Base-by-base conservation (phyloP, 352 stramenopile genomes). In the Phytophthora kernoviae region DNA sequence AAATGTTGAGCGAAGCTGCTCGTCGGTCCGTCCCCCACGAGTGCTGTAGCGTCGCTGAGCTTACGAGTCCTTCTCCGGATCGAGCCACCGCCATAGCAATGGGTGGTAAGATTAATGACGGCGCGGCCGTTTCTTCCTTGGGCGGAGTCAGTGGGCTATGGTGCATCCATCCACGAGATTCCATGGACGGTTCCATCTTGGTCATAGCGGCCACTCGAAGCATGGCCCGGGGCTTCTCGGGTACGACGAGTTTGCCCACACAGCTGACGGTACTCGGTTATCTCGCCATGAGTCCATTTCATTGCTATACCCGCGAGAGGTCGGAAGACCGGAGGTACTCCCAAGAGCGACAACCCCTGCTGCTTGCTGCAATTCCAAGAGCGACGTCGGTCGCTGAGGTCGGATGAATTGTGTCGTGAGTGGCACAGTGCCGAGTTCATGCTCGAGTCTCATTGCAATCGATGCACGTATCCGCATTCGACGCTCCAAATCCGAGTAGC, bases 171-270 rank as follows among this genome's bases (percentile, higher is more conserved):
- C 24, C 32, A 8, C 39, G 57, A 7, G 32, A 2, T 11, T 75
- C 57, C 33, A 65, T 42, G 12, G 24, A 20, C 15, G 67, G 54
- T 32, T 70, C 63, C 51, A 64, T 63, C 48, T 79, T 76, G 24
- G 56, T 47, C 37, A 71, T 36, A 20, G 68, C 68, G 4, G 68
- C 68, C 12, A 63, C 70, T 6, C 70, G 70, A 9, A 79, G 70
- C 70, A 79, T 79, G 10, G 70, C 67, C 0, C 70, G 70, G 5
- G 70, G 70, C 70, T 79, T 26, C 62, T 65, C 21, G 66, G 66
- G 40, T 66, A 75, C 21, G 62, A 48, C 36, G 51, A 54, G 18
- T 67, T 49, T 49, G 69, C 58, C 70, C 66, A 76, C 4, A 42
- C 41, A 1, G 46, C 10, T n/a, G 56, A n/a, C 11, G 65, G 53